A percentile compares a stretch with the other conserved stretches of the same genome.
These are phyloP conservation scores for Xerocomellus chrysenteron DNA, from an alignment of 768 basidiomycete genomes.

Conservation along the genomic window DNA sequence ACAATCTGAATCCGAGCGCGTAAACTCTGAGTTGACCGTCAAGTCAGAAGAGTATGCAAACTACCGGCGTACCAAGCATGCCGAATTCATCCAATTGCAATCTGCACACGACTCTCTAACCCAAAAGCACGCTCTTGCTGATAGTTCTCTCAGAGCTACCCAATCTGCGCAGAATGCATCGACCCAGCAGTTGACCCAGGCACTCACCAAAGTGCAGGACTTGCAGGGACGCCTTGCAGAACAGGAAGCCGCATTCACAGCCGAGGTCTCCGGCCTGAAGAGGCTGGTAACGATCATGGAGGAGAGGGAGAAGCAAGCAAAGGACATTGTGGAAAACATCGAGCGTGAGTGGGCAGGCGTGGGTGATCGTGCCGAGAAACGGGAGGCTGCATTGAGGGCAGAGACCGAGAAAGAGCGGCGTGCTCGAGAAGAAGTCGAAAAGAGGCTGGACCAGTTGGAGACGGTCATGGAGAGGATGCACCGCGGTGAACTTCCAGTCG, in stretches of 20 bases:
- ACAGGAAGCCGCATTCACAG: constrained; percentile 78
- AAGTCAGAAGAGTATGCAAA: constrained; percentile 83
- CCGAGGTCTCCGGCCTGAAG: constrained; percentile 70
- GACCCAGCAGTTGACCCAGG: constrained; percentile 72
- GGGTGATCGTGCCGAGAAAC: constrained; percentile 63
- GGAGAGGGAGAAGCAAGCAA: constrained; percentile 81
- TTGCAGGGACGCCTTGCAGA: constrained; percentile 78
- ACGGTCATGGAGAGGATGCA: constrained; percentile 70
- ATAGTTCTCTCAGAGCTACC: constrained; percentile 68
- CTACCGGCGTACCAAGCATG: constrained; percentile 78
- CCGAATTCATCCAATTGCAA: constrained; percentile 74
- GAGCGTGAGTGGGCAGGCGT: constrained; percentile 82
- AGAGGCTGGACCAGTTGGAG: constrained; percentile 68
- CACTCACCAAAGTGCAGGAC: constrained; percentile 71
- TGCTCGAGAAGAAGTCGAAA: constrained; percentile 70
- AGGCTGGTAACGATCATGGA: constrained; percentile 84
- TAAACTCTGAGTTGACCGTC: constrained; percentile 60
- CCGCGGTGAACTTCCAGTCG: constrained; percentile 66
- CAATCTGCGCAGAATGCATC: constrained; percentile 73
- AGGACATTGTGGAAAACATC: constrained; percentile 76
- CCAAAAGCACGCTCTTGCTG: constrained; percentile 63
- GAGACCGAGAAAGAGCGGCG: constrained; percentile 72
- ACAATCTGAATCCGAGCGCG: constrained; percentile 72
- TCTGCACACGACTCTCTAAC: constrained; percentile 70
- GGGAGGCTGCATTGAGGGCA: constrained; percentile 64